Base-by-base conservation (phyloP, 257 asterid species). In the Jasminum sambac region DNA sequence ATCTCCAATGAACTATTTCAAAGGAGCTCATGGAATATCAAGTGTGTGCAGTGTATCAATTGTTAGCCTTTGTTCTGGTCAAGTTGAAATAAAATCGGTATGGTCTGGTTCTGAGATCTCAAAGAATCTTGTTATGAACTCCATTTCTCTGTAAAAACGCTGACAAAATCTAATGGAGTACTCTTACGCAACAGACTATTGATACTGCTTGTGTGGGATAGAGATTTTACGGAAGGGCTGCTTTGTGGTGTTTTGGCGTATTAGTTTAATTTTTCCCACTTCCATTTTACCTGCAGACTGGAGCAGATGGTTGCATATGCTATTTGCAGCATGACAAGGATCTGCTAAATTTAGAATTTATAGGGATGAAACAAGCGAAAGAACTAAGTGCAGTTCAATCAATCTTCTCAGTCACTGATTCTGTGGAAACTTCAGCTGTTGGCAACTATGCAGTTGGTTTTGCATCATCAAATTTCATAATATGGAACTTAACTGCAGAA, bases 291-390 rank as follows among this genome's bases (percentile, higher is more conserved):
- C 72, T 64, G 70, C 86, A 94, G 98, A 94, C 95, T 3, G 98
- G 98, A 80, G 91, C 95, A 73, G 99, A 94, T 85, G 99, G 99
- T 73, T 94, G 97, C 85, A 88, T 91, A 79, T 94, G 99, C 89
- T 80, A 91, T 83, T 85, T 94, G 76, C 90, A 77, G 77, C 83
- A 84, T 76, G 84, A 84, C 63, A 86, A 78, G 80, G 76, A 75
- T 82, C 77, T 72, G 72, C 80, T 38, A 46, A 82, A 80, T 76
- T 73, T 91, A 84, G 96, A 89, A 78, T 94, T 94, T 76, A 71
- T 76, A 71, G 99, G 97, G 78, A 89, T 94, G 92, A 86, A 91
- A 79, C 90, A 84, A 79, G 96, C 85, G 44, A 94, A 94, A 88
- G 97, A 85, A 81, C 72, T 94, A 75, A 91, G 90, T 79, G 72